Conservation (phyloP, 2,329 filamentous ascomycete species). For the Phaeoacremonium minimum region DNA sequence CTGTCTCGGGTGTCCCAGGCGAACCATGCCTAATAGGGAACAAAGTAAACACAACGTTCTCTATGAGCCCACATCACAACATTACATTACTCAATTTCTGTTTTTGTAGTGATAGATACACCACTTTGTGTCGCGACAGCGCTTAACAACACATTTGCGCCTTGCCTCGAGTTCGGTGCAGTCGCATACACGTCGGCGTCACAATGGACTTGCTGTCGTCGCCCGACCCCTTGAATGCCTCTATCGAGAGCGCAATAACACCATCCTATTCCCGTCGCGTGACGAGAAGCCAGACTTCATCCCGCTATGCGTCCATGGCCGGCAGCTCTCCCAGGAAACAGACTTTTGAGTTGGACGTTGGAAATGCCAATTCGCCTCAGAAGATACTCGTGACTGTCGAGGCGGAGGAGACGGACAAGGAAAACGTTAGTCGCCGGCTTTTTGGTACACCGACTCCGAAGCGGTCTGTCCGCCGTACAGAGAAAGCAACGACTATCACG, state of each 20-base stretch:
- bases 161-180: constrained; percentile 4
- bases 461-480: constrained; percentile 27
- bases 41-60: too few relatives aligned
- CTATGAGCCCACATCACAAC: too few relatives aligned
- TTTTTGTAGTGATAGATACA: too few relatives aligned
- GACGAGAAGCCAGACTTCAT: constrained; percentile 38
- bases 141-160: too few relatives aligned
- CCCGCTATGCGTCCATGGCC: constrained; percentile 20
- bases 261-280: constrained; percentile 35
- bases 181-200: constrained; percentile 12
- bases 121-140: too few relatives aligned
- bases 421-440: constrained; percentile 27
- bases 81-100: too few relatives aligned
- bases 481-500: constrained; percentile 40
- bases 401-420: constrained; percentile 29
- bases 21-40: too few relatives aligned
- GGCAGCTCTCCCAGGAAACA: constrained; percentile 47
- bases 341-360: constrained; percentile 53
- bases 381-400: constrained; percentile 52
- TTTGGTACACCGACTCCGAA: constrained; percentile 39
- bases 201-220: constrained; percentile 24
- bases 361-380: constrained; percentile 44
- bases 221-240: constrained; percentile 30
- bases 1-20: too few relatives aligned
- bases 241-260: constrained; percentile 23